These are phyloP conservation scores for Psilocybe mexicana DNA, from an alignment of 1,284 basidiomycete genomes.

Conservation along the genomic window DNA sequence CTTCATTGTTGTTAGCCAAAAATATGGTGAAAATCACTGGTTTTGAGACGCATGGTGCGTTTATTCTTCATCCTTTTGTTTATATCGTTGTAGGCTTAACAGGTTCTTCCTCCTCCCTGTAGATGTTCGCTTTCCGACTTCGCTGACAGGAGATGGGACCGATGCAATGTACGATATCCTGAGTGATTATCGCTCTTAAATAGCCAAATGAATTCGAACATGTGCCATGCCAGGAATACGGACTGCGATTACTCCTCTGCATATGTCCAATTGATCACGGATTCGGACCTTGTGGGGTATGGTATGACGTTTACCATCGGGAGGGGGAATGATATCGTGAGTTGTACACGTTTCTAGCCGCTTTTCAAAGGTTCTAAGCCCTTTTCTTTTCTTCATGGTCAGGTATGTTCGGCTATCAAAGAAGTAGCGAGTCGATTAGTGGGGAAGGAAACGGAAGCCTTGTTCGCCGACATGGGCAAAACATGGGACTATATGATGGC, in stretches of 20 bases:
- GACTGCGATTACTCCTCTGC: slow-evolving; percentile 96
- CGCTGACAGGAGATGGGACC: slow-evolving; percentile 83
- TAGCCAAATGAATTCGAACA: background rate
- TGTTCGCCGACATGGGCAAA: slow-evolving; percentile 89
- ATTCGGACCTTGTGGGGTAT: slow-evolving; percentile 74
- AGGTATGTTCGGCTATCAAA: slow-evolving; percentile 82
- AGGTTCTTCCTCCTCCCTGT: background rate
- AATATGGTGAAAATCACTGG: slow-evolving; percentile 30
- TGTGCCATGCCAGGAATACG: slow-evolving; percentile 67
- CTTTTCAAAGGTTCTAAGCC: background rate
- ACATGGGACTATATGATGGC: slow-evolving; percentile 79
- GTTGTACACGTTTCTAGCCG: slow-evolving; percentile 11
- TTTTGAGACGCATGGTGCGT: slow-evolving; percentile 30
- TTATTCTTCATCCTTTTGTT: background rate
- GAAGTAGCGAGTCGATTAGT: slow-evolving; percentile 79
- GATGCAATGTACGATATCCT: slow-evolving; percentile 71
- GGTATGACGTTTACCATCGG: slow-evolving; percentile 99
- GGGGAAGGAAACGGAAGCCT: slow-evolving; percentile 80
- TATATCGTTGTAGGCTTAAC: background rate
- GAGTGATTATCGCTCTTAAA: background rate
- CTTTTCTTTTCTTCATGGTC: background rate
- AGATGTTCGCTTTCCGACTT: slow-evolving; percentile 87
- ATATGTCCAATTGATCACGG: slow-evolving; percentile 80
- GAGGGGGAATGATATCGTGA: slow-evolving; percentile 89
- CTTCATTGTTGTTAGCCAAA: background rate